A percentile compares a stretch with the other conserved stretches of the same genome.
Conservation (phyloP, 345 rosid genomes). For the Tarenaya hassleriana region DNA sequence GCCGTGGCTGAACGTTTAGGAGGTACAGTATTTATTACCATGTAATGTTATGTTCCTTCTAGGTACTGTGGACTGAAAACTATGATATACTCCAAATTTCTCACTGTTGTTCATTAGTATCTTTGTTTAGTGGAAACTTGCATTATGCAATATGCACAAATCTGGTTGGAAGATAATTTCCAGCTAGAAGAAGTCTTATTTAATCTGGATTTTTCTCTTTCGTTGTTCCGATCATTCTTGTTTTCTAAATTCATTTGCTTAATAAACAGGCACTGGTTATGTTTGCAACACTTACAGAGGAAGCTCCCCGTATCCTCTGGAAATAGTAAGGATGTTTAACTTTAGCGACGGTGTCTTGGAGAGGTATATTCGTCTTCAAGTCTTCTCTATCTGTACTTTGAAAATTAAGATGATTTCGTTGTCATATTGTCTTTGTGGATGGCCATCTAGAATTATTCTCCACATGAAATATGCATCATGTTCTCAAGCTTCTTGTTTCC, state of each 20-base stretch:
- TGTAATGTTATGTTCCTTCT: neutral
- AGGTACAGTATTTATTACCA: constrained; percentile 33
- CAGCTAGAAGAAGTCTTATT: too few relatives aligned
- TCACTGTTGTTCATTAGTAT: neutral
- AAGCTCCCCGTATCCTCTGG: constrained; percentile 48
- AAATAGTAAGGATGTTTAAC: constrained; percentile 83
- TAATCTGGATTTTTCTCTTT: neutral
- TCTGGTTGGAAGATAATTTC: too few relatives aligned
- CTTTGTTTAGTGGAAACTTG: neutral
- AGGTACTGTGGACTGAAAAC: constrained; percentile 3
- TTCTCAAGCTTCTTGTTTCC: too few relatives aligned
- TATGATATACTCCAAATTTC: neutral
- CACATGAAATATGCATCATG: neutral
- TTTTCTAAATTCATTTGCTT: constrained; percentile 6
- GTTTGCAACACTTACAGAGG: constrained; percentile 53
- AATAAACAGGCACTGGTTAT: constrained; percentile 47
- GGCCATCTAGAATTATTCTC: neutral
- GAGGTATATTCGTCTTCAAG: constrained; percentile 42
- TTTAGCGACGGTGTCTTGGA: constrained; percentile 55
- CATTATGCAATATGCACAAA: too few relatives aligned
- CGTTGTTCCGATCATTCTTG: neutral
- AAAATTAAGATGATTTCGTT: neutral
- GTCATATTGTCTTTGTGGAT: neutral
- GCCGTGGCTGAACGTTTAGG: constrained; percentile 93
- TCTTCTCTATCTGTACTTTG: constrained; percentile 4